Evolutionary conservation across 768 basidiomycete genomes (phyloP), one percentile per base, ranked within the genome.

Genomic region (Collybia mongolica): DNA sequence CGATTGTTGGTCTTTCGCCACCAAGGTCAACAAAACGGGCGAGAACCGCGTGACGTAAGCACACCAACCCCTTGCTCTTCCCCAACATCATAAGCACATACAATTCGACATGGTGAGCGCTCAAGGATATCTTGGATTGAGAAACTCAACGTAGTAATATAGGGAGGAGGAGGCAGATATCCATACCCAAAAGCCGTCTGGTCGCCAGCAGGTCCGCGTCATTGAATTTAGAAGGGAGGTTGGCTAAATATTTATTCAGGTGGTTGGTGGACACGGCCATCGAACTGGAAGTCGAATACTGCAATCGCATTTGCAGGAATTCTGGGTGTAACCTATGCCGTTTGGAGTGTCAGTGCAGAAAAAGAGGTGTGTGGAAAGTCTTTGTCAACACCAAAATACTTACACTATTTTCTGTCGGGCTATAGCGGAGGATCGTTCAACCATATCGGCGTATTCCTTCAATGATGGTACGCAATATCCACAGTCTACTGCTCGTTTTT

Each of bases 171-270:
- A 54, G 81, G 72, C 48, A 84, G 91, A 72, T 97, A 91, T 77
- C 92, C 93, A 7, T 97, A 87, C 67, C 94, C 93, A 26, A 95
- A 94, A 76, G 81, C 89, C 63, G 94, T 97, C 48, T 98, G 93
- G 92, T 88, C 93, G 19, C 94, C 95, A 63, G 79, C 93, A 57
- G 92, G 92, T 91, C 37, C 51, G 66, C 55, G 44, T 41, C 39
- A 39, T 46, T 54, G 69, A 71, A 17, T 6, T 22, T 15, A 15
- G 26, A 28, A n/a, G 4, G 23, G 32, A 32, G 14, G 32, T 14
- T 32, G 32, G 19, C n/a, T 41, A 17, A 18, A 32, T 36, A 4
- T 18, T 28, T 15, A 39, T 37, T 48, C 44, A 39, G 93, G 94
- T 72, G 94, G 94, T 60, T 98, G 94, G 94, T 98, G 94, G 94